Base-by-base conservation (phyloP, 1,284 basidiomycete species). In the Hypsizygus ulmarius region DNA sequence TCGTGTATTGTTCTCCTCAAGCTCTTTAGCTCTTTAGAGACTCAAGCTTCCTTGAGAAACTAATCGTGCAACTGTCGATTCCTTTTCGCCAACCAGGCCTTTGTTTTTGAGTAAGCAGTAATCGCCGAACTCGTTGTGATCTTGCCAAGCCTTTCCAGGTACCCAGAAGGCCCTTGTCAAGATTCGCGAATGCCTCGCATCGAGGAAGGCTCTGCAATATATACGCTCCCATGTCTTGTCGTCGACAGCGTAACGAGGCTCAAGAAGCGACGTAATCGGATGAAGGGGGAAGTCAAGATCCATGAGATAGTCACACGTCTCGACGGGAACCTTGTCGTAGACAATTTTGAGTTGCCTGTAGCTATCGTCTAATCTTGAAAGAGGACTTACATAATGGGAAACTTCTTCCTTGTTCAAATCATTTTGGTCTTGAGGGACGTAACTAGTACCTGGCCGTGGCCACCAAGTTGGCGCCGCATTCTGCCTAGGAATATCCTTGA, bases 331-430 rank as follows among this genome's bases (percentile, higher is more conserved):
- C 92, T 96, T 61, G 40, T n/a, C 37, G 40, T n/a, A 4, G 21
- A 25, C 32, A 50, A 14, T 40, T 57, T 36, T 39, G 49, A 42
- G 47, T 45, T n/a, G 16, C 21, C 30, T 41, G 7, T 11, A 49
- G 43, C 19, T 34, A 48, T 46, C 52, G 39, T 44, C 34, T 46
- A 33, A n/a, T 30, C 27, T 47, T 11, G n/a, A 33, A 16, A 25
- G 3, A 3, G 10, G 1, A 77, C 88, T 65, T 62, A 96, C 96
- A 69, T 93, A 96, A 52, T 86, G 85, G 43, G 84, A 83, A 0
- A 66, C 60, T 58, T 90, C 90, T 61, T 94, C 90, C 57, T 73
- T 70, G 68, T 99, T 99, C 45, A 90, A 66, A 59, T 97, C 93
- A 66, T 99, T 99, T 67, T 96, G 77, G 25, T 84, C 82, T 1